Evolutionary conservation across 371 early-diverging fungal species (phyloP).

Genomic region (Mucor racemosus): DNA sequence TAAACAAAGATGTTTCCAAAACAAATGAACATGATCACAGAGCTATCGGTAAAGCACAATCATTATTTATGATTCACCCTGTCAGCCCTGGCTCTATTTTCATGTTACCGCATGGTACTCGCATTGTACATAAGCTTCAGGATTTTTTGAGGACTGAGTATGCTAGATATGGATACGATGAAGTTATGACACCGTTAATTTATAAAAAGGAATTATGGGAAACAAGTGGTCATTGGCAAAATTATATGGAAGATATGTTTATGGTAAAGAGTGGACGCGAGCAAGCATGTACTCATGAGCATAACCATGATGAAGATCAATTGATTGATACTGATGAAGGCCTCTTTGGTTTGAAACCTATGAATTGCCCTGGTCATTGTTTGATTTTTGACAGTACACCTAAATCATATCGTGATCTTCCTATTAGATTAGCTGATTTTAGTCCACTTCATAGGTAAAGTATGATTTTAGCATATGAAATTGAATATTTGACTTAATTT

Average conservation of each 20-base stretch:
- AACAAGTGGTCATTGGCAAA: conserved; percentile 94
- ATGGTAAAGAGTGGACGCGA: conserved; percentile 59
- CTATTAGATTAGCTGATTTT: conserved; percentile 93
- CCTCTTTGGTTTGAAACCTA: conserved; percentile 90
- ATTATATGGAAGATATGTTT: conserved; percentile 85
- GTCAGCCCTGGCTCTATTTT: conserved; percentile 93
- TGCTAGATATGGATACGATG: conserved; percentile 87
- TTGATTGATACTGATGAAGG: conserved; percentile 58
- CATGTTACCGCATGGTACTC: conserved; percentile 93
- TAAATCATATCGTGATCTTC: conserved; percentile 91
- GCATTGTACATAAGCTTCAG: conserved; percentile 83
- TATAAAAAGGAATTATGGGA: conserved; percentile 96
- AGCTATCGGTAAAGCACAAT: conserved; percentile 83
- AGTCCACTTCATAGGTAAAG: conserved; percentile 92
- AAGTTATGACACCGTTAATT: conserved; percentile 96
- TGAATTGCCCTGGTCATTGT: conserved; percentile 99
- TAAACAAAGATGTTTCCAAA: conserved; percentile 27
- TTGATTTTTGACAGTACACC: conserved; percentile 85
- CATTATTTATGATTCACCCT: conserved; percentile 79
- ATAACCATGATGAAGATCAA: conserved; percentile 48
- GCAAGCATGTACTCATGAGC: conserved; percentile 43
- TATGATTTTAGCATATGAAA: too few species aligned
- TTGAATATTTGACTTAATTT: not conserved
- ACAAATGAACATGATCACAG: conserved; percentile 86
- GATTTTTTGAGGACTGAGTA: conserved; percentile 78